Evolutionary conservation across 2,329 filamentous ascomycete species (phyloP).

Genomic region (Teratosphaeria destructans): DNA sequence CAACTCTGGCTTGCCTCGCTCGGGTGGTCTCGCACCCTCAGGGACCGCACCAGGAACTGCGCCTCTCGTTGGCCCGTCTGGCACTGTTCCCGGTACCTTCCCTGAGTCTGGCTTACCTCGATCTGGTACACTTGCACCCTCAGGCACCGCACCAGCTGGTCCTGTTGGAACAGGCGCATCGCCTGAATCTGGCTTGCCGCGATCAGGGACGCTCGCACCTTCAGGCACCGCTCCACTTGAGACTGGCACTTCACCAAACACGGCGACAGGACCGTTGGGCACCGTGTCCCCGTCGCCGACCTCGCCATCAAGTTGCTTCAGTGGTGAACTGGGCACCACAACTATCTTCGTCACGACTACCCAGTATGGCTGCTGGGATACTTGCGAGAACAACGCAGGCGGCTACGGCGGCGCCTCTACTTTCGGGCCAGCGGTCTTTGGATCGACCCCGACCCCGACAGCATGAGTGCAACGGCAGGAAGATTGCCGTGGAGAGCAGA

Average conservation of each 20-base stretch:
- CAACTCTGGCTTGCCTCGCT: background rate
- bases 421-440: slow-evolving; percentile 6
- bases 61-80: background rate
- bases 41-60: background rate
- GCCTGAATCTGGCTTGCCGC: background rate
- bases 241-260: background rate
- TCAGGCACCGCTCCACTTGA: background rate
- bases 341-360: slow-evolving; percentile 5
- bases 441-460: background rate
- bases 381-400: slow-evolving; percentile 5
- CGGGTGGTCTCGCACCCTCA: background rate
- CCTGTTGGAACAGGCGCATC: background rate
- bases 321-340: slow-evolving; percentile 3
- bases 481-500: background rate
- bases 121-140: background rate
- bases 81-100: background rate
- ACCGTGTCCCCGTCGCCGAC: background rate
- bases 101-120: background rate
- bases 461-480: background rate
- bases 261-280: background rate
- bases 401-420: slow-evolving; percentile 4
- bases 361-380: slow-evolving; percentile 7
- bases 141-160: background rate
- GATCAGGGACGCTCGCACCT: background rate
- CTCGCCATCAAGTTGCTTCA: slow-evolving; percentile 1